Evolutionary conservation across 1,139 yeast genomes (phyloP).

Genomic region (Suhomyces taliae): DNA sequence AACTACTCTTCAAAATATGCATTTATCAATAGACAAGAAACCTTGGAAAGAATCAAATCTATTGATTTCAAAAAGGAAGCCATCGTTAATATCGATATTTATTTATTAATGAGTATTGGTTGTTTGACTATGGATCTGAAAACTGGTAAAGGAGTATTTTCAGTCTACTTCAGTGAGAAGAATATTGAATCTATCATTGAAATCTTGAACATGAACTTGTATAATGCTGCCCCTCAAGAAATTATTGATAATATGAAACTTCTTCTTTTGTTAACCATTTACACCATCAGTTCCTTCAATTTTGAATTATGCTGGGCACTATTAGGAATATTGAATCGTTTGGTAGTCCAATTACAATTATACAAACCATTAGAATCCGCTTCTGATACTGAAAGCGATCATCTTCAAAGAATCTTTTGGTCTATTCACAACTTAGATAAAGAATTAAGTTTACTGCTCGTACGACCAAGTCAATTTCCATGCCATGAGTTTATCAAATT

Average conservation of each 20-base stretch:
- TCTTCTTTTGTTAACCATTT: slow-evolving; percentile 33
- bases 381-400: not conserved
- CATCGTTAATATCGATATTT: slow-evolving; percentile 39
- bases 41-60: slow-evolving; percentile 22
- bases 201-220: slow-evolving; percentile 32
- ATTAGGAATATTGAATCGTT: slow-evolving; percentile 35
- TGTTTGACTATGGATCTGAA: slow-evolving; percentile 37
- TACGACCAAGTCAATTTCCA: slow-evolving; percentile 40
- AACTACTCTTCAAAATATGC: slow-evolving; percentile 41
- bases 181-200: slow-evolving; percentile 37
- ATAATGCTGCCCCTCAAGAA: slow-evolving; percentile 18
- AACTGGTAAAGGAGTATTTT: slow-evolving; percentile 19
- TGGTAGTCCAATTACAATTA: slow-evolving; percentile 26
- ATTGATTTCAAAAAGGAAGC: slow-evolving; percentile 37
- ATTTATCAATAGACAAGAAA: slow-evolving; percentile 27
- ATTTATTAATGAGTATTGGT: slow-evolving; percentile 42
- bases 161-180: slow-evolving; percentile 31
- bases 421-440: slow-evolving; percentile 41
- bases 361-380: slow-evolving; percentile 13
- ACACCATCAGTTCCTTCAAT: slow-evolving; percentile 30
- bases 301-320: slow-evolving; percentile 35
- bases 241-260: slow-evolving; percentile 25
- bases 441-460: slow-evolving; percentile 34
- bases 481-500: slow-evolving; percentile 19
- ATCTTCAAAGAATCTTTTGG: slow-evolving; percentile 36